phyloP scores from a whole-genome alignment of 768 basidiomycete genomes.

The Lactarius sanguifluus region DNA sequence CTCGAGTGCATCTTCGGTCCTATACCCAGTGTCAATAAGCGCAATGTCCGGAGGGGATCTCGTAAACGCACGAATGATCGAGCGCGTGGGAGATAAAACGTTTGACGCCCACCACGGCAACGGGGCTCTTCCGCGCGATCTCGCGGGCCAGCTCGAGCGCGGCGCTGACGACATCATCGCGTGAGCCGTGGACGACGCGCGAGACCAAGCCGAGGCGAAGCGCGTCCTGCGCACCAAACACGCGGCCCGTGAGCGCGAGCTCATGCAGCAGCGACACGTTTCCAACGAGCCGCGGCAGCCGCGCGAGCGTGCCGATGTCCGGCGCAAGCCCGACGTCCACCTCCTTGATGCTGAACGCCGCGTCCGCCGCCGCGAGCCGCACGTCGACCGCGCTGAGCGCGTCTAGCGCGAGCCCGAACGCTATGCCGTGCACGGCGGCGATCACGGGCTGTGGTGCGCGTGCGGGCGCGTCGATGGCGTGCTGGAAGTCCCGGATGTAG shows the following conservation, averaged over 20 bases:
- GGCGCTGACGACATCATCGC: slow-evolving; percentile 61
- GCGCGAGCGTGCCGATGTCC: slow-evolving; percentile 84
- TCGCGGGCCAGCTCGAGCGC: slow-evolving; percentile 64
- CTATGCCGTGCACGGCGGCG: slow-evolving; percentile 72
- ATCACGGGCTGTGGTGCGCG: slow-evolving; percentile 78
- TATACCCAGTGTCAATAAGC: slow-evolving; percentile 21
- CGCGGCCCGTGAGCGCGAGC: slow-evolving; percentile 69
- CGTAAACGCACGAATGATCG: slow-evolving; percentile 64
- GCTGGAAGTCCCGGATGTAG: slow-evolving; percentile 61
- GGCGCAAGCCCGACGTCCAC: slow-evolving; percentile 85
- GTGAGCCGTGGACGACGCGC: slow-evolving; percentile 56
- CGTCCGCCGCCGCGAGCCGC: slow-evolving; percentile 63
- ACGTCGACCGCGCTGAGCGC: slow-evolving; percentile 76
- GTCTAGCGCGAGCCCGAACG: slow-evolving; percentile 78
- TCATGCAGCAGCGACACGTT: slow-evolving; percentile 74
- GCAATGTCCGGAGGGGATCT: not conserved
- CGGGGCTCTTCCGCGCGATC: slow-evolving; percentile 75
- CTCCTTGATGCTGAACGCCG: slow-evolving; percentile 77
- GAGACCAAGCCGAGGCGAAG: slow-evolving; percentile 71
- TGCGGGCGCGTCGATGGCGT: slow-evolving; percentile 65
- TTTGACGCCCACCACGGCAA: slow-evolving; percentile 78
- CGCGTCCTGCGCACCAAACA: slow-evolving; percentile 71
- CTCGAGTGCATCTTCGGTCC: slow-evolving; percentile 48
- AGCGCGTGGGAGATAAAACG: slow-evolving; percentile 72
- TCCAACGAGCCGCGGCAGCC: slow-evolving; percentile 72